Base-by-base conservation (phyloP, 2,329 filamentous ascomycete species). In the Talaromyces piceae region DNA sequence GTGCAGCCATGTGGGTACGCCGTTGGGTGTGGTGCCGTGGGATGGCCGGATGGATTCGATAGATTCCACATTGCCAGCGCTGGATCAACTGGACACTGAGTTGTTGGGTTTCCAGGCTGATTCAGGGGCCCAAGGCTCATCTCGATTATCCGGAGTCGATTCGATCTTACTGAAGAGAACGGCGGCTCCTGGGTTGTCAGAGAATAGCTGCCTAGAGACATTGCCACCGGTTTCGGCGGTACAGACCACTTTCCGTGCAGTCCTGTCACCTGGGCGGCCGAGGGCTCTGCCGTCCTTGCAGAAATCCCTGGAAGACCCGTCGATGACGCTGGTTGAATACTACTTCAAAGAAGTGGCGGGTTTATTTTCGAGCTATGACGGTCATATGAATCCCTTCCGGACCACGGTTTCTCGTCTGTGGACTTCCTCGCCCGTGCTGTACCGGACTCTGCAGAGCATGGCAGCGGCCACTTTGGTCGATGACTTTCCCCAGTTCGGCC, bases 301-400 rank as follows among this genome's bases (percentile, higher is more conserved):
- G 5, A 64, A 60, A 30, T 68, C 62, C 30, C 57, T 76, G 51
- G 69, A 69, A 41, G 76, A 79, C 44, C 68, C 75, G 16, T 75
- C 77, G 3, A 80, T 77, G 44, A 73, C 78, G 43, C 67, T 84
- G 13, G 76, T 83, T 8, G 79, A 82, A 45, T 81, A 83, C 57
- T 84, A 83, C 57, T 84, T 84, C 66, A 78, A 78, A 57, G 78
- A 82, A 53, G 79, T 83, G 3, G 81, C 79, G 45, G 75, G 73
- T 3, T 65, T 83, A 8, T 83, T 81, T 61, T 84, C 81, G n/a
- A 81, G 77, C 53, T 84, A 82, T 58, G 81, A 84, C 62, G 82
- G 80, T 18, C 70, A 74, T 11, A 71, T 82, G 57, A 84, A 84
- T 57, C 79, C 80, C 0, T 83, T 83, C 56, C 71, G 81, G 31